phyloP scores from a whole-genome alignment of 1,139 yeast genomes.

The Suhomyces terraborum region DNA sequence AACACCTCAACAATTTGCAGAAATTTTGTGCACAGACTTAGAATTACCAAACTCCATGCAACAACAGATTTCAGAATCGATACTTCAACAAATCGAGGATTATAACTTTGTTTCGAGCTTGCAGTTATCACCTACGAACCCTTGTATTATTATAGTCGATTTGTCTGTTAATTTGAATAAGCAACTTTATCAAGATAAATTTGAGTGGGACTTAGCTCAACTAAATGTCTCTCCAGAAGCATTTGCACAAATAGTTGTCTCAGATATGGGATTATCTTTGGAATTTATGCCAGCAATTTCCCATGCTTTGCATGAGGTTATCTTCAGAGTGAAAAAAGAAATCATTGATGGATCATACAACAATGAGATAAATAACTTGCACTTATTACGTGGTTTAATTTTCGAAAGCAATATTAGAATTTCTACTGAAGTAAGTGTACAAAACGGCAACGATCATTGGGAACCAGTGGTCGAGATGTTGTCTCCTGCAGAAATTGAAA shows the following conservation, averaged over 20 bases:
- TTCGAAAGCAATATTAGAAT: constrained; percentile 50
- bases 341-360: constrained; percentile 75
- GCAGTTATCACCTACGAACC: constrained; percentile 62
- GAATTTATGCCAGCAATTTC: constrained; percentile 93
- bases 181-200: constrained; percentile 84
- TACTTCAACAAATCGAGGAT: constrained; percentile 79
- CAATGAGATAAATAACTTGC: constrained; percentile 48
- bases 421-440: constrained; percentile 47
- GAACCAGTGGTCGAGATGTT: constrained; percentile 84
- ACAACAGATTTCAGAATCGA: constrained; percentile 66
- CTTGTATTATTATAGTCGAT: constrained; percentile 76
- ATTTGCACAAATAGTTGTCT: constrained; percentile 80
- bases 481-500: constrained; percentile 91
- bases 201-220: constrained; percentile 87
- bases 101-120: constrained; percentile 58
- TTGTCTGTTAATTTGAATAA: constrained; percentile 82
- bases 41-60: constrained; percentile 72
- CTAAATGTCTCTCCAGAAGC: constrained; percentile 74
- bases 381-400: constrained; percentile 45
- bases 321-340: constrained; percentile 77
- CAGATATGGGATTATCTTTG: constrained; percentile 78
- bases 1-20: constrained; percentile 84
- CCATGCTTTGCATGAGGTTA: constrained; percentile 79
- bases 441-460: constrained; percentile 69
- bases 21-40: constrained; percentile 75